A percentile compares a stretch with the other conserved stretches of the same genome.
Evolutionary conservation across 2,329 filamentous ascomycete species (phyloP).

Genomic region (Fonsecaea multimorphosa): DNA sequence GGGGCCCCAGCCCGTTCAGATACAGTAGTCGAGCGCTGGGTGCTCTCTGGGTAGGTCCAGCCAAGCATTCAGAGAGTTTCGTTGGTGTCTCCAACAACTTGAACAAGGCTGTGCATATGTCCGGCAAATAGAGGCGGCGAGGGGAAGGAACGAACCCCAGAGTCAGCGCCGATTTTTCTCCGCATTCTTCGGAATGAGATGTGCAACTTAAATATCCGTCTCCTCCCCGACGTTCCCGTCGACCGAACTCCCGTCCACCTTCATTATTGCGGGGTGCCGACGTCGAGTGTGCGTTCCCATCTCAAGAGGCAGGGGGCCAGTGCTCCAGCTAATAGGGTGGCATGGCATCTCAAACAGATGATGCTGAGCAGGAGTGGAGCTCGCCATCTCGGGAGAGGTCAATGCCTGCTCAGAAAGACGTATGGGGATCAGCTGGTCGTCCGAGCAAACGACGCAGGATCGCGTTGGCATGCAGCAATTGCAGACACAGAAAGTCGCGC

Average conservation of each 20-base stretch:
- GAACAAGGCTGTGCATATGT: too few species aligned
- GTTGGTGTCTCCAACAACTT: too few species aligned
- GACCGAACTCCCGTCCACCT: conserved; percentile 11
- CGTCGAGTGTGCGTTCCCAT: background rate
- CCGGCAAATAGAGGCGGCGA: too few species aligned
- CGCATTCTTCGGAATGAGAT: background rate
- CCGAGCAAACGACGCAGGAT: conserved; percentile 16
- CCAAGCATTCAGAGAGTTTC: too few species aligned
- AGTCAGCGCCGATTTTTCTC: conserved; percentile 12
- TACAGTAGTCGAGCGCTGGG: too few species aligned
- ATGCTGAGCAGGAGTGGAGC: conserved; percentile 7
- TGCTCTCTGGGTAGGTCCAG: too few species aligned
- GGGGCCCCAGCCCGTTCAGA: too few species aligned
- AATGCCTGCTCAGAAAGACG: conserved; percentile 12
- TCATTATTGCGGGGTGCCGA: background rate
- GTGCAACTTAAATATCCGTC: conserved; percentile 4
- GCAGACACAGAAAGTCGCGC: conserved; percentile 18
- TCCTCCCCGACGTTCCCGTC: conserved; percentile 11
- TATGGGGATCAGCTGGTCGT: background rate
- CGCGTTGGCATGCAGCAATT: conserved; percentile 18
- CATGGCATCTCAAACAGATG: conserved; percentile 12
- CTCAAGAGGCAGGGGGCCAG: background rate
- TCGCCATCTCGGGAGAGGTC: background rate
- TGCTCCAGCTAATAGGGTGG: background rate
- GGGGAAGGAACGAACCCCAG: background rate